Evolutionary conservation across 1,284 basidiomycete species (phyloP), one percentile per base, ranked within the genome.

Genomic region (Cryptococcus hybrid): DNA sequence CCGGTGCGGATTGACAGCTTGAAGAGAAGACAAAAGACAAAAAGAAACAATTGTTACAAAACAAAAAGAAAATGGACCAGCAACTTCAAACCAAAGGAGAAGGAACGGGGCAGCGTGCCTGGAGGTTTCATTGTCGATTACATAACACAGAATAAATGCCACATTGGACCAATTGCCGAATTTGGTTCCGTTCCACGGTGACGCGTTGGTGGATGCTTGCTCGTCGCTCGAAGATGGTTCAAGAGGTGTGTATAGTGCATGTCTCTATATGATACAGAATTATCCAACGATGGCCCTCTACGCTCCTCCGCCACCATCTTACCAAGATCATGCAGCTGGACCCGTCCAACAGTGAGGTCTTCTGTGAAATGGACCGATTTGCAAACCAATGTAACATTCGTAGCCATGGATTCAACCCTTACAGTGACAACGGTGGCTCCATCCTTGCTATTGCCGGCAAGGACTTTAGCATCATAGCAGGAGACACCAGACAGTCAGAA

Each of bases 381-480:
- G 12, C n/a, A 40, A 36, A 51, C 39, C 4, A 47, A 24, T 35
- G 51, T 15, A 43, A 30, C 30, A 9, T 13, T 2, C 8, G 7
- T 57, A 78, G 76, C 64, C 70, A 49, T 37, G 47, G 70, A 52
- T 93, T 93, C 81, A 88, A 90, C 75, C 91, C 91, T 0, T 93
- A 93, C 84, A 83, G 85, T 11, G 86, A 92, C 69, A 96, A 95
- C 69, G 92, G 92, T 51, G 92, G 92, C 36, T 92, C 92, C 42
- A 93, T 96, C 79, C 86, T 97, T 65, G 91, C 93, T 69, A 90
- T 97, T 76, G 90, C 92, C 7, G 92, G 92, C 52, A 84, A 85
- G 54, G 89, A 93, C 78, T 97, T 96, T 77, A 85, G 84, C 57
- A 90, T 96, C 73, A 90, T 96, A 71, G 92, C 93, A 5, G 90